phyloP scores from a whole-genome alignment of 495 filamentous ascomycete species.

The Hapsidospora chrysogenum region DNA sequence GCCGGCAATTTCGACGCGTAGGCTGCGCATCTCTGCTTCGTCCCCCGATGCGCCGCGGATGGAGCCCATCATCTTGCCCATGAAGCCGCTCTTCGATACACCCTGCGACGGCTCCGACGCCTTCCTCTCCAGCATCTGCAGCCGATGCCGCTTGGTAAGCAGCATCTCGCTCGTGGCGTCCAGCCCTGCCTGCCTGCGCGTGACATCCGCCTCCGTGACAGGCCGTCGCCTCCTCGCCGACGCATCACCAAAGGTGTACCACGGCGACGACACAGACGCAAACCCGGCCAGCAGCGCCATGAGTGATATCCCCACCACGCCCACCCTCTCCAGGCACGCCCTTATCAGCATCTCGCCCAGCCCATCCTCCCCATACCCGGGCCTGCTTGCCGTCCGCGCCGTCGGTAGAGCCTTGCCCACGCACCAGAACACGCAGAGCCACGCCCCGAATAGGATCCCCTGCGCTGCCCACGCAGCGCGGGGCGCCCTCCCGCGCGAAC shows the following conservation, averaged over 20 bases:
- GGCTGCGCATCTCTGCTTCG: slow-evolving; percentile 41
- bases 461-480: slow-evolving; percentile 42
- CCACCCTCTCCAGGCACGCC: slow-evolving; percentile 61
- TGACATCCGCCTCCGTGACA: slow-evolving; percentile 52
- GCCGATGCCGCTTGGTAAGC: slow-evolving; percentile 44
- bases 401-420: slow-evolving; percentile 48
- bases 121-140: slow-evolving; percentile 50
- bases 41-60: slow-evolving; percentile 44
- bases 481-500: slow-evolving; percentile 26
- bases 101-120: slow-evolving; percentile 15
- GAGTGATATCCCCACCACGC: slow-evolving; percentile 62
- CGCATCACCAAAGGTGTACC: slow-evolving; percentile 58
- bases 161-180: slow-evolving; percentile 64
- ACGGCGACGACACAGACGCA: slow-evolving; percentile 61
- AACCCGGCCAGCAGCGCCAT: slow-evolving; percentile 76
- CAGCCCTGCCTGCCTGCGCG: slow-evolving; percentile 55
- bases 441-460: slow-evolving; percentile 34
- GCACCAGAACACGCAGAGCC: slow-evolving; percentile 60
- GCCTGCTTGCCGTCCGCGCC: slow-evolving; percentile 3
- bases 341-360: slow-evolving; percentile 38
- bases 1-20: slow-evolving; percentile 62
- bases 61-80: slow-evolving; percentile 48
- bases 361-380: background rate
- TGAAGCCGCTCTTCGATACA: slow-evolving; percentile 37
- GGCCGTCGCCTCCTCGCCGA: slow-evolving; percentile 21